These are phyloP conservation scores for Vigna nakashimae DNA, from an alignment of 306 rosid genomes.

Conservation along the genomic window DNA sequence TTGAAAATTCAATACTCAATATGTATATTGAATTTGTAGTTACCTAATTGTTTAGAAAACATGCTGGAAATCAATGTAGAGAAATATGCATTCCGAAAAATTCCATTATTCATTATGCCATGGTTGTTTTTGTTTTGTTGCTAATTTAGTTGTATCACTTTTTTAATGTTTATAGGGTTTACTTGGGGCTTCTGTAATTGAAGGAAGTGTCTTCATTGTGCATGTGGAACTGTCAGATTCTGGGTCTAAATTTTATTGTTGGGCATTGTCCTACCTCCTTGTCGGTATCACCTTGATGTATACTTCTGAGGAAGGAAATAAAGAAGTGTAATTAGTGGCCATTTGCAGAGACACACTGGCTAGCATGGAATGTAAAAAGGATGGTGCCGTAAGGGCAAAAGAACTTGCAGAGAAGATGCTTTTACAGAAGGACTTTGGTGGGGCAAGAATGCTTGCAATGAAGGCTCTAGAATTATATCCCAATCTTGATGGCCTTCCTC, in stretches of 20 bases:
- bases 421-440: conserved; percentile 47
- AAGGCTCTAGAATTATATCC: conserved; percentile 73
- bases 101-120: neutral
- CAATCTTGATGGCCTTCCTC: conserved; percentile 64
- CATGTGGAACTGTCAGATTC: conserved; percentile 31
- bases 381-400: conserved; percentile 62
- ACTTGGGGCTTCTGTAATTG: conserved; percentile 36
- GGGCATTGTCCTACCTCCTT: conserved; percentile 34
- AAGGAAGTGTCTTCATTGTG: conserved; percentile 40
- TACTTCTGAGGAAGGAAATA: conserved; percentile 39
- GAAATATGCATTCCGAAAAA: conserved; percentile 30
- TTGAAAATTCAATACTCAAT: conserved; percentile 35
- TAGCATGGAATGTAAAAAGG: conserved; percentile 72
- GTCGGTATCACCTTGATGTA: conserved; percentile 31
- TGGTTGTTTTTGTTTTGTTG: conserved; percentile 35
- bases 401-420: conserved; percentile 74
- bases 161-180: conserved; percentile 41
- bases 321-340: conserved; percentile 35
- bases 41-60: conserved; percentile 37
- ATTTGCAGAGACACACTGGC: conserved; percentile 39
- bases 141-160: conserved; percentile 45
- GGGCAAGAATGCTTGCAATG: conserved; percentile 68
- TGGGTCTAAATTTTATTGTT: conserved; percentile 26
- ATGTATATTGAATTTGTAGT: conserved; percentile 32
- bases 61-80: conserved; percentile 38